These are phyloP conservation scores for Hibiscus mutabilis DNA, from an alignment of 345 rosid genomes.

Conservation along the genomic window DNA sequence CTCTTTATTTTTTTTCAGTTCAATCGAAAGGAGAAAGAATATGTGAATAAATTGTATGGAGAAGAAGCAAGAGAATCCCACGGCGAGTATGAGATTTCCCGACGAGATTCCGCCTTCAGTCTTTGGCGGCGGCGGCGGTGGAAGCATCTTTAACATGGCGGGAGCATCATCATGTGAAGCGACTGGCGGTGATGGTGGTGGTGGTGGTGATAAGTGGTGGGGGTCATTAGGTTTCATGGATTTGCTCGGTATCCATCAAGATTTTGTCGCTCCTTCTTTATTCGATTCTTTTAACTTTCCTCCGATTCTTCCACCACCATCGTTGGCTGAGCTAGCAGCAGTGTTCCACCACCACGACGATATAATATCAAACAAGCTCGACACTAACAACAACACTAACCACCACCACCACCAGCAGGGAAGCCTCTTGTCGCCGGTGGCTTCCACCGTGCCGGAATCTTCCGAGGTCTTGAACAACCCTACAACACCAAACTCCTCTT, in stretches of 20 bases:
- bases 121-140: constrained; percentile 14
- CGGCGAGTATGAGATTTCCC: constrained; percentile 36
- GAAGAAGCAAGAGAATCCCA: constrained; percentile 29
- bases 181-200: constrained; percentile 9
- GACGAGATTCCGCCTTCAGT: constrained; percentile 43
- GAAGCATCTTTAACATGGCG: constrained; percentile 55
- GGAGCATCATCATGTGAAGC: constrained; percentile 18
- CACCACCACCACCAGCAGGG: neutral
- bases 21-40: constrained; percentile 18
- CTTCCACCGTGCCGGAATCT: constrained; percentile 41
- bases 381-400: too few relatives aligned
- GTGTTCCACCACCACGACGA: too few relatives aligned
- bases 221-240: constrained; percentile 42
- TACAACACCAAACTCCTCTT: constrained; percentile 84
- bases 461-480: constrained; percentile 77
- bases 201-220: constrained; percentile 24
- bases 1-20: neutral
- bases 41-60: constrained; percentile 28
- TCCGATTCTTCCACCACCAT: constrained; percentile 13
- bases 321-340: too few relatives aligned
- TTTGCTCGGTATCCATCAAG: constrained; percentile 39
- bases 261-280: constrained; percentile 36
- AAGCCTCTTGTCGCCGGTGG: constrained; percentile 30
- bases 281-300: constrained; percentile 38
- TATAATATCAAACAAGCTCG: neutral